Conservation (phyloP, 2,329 filamentous ascomycete species). For the Didymellaceae sp. region DNA sequence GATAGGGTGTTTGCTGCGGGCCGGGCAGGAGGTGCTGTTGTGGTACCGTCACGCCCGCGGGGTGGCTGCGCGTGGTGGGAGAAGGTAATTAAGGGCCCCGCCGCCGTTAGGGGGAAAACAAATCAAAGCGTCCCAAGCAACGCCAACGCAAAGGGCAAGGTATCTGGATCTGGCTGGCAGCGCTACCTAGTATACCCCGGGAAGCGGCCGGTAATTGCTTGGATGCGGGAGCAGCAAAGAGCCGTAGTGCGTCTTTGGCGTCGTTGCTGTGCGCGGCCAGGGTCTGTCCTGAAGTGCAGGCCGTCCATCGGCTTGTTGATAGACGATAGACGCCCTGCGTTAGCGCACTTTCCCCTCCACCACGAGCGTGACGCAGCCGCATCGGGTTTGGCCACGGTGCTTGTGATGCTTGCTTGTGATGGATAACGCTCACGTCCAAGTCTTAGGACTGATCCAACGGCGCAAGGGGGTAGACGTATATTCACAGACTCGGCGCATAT, state of each 20-base stretch:
- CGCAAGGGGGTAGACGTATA: too few species aligned
- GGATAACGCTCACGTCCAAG: too few species aligned
- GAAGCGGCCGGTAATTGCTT: constrained; percentile 6
- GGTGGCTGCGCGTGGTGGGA: constrained; percentile 40
- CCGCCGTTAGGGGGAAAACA: constrained; percentile 41
- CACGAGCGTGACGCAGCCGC: constrained; percentile 26
- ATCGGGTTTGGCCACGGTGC: constrained; percentile 1
- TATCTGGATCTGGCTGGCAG: constrained; percentile 3
- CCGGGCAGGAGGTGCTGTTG: constrained; percentile 31
- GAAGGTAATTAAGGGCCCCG: constrained; percentile 40
- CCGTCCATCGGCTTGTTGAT: constrained; percentile 22
- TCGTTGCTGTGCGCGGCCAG: constrained; percentile 18
- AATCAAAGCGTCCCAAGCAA: constrained; percentile 25
- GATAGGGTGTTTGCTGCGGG: constrained; percentile 28
- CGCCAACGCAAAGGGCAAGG: constrained; percentile 5
- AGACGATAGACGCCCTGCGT: constrained; percentile 26
- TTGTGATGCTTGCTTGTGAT: constrained; percentile 3
- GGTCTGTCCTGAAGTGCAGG: constrained; percentile 25
- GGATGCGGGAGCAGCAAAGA: constrained; percentile 9
- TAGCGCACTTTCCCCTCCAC: constrained; percentile 33
- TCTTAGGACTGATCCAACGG: too few species aligned
- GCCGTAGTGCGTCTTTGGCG: constrained; percentile 16
- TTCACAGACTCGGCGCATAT: too few species aligned
- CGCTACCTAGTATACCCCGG: constrained; percentile 4
- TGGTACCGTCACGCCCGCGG: constrained; percentile 40